Percentiles rank a stretch among this genome's conserved stretches.
Evolutionary conservation across 2,329 filamentous ascomycete species (phyloP).

Genomic region (Cladosporium halotolerans): DNA sequence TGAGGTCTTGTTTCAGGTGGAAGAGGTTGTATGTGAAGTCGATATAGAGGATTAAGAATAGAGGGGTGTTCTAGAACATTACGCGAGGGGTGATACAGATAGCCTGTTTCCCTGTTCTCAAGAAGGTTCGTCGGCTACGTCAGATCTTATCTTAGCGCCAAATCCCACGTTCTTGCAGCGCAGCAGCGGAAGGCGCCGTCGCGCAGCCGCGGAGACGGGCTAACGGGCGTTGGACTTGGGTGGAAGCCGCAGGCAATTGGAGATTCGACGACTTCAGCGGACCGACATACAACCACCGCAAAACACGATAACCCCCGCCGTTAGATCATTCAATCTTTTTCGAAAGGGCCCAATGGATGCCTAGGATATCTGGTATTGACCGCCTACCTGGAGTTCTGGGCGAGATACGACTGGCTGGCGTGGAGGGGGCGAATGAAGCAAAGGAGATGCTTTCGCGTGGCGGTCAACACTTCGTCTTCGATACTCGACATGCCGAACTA

Average conservation of each 20-base stretch:
- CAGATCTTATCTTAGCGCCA: not conserved
- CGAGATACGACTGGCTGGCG: not conserved
- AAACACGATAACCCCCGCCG: not conserved
- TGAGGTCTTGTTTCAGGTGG: not conserved
- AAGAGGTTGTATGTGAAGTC: too few species aligned
- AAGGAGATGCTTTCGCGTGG: not conserved
- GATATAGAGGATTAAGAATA: not conserved
- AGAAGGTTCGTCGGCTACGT: not conserved
- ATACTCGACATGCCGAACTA: not conserved
- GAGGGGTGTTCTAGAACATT: not conserved
- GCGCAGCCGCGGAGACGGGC: not conserved
- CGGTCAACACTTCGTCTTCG: not conserved
- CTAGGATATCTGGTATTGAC: not conserved
- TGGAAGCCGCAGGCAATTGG: not conserved
- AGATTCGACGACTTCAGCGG: not conserved
- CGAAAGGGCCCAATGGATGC: not conserved
- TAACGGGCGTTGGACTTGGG: not conserved
- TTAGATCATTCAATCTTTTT: not conserved
- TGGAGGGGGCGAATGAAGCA: not conserved
- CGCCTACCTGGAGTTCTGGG: not conserved
- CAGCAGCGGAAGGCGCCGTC: too few species aligned
- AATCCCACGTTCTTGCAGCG: not conserved
- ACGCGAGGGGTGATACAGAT: not conserved
- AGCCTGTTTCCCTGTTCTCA: not conserved
- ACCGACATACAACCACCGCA: not conserved